These are phyloP conservation scores for Ustilaginoidea virens DNA, from an alignment of 2,329 filamentous ascomycete species.

Conservation along the genomic window DNA sequence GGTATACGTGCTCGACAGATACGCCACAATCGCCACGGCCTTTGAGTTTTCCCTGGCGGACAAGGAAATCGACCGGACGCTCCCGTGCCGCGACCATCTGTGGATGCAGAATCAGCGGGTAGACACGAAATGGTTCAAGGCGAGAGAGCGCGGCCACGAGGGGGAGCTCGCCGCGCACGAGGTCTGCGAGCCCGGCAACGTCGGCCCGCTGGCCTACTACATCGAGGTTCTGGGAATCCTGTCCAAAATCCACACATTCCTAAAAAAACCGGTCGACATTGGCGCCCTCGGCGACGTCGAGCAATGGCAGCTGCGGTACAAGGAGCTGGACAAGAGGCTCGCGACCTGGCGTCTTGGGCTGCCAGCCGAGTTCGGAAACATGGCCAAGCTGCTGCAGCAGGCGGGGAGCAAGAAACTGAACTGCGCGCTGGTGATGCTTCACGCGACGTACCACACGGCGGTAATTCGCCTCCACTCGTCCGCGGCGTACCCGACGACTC, in stretches of 20 bases:
- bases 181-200: slow-evolving; percentile 58
- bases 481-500: slow-evolving; percentile 78
- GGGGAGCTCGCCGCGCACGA: slow-evolving; percentile 39
- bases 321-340: slow-evolving; percentile 66
- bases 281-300: slow-evolving; percentile 72
- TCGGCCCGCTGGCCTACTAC: slow-evolving; percentile 81
- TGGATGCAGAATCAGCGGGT: slow-evolving; percentile 74
- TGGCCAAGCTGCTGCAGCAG: slow-evolving; percentile 63
- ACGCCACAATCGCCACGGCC: slow-evolving; percentile 78
- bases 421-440: slow-evolving; percentile 80
- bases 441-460: slow-evolving; percentile 78
- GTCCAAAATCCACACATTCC: slow-evolving; percentile 73
- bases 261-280: slow-evolving; percentile 83
- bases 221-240: slow-evolving; percentile 80
- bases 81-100: slow-evolving; percentile 77
- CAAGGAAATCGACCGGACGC: slow-evolving; percentile 71
- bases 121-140: slow-evolving; percentile 69
- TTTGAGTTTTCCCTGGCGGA: slow-evolving; percentile 86
- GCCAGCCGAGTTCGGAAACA: slow-evolving; percentile 71
- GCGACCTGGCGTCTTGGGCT: slow-evolving; percentile 73
- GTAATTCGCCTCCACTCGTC: slow-evolving; percentile 85
- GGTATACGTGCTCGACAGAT: slow-evolving; percentile 79
- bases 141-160: slow-evolving; percentile 27
- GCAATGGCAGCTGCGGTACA: slow-evolving; percentile 76
- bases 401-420: slow-evolving; percentile 55